A percentile compares a stretch with the other conserved stretches of the same genome.
Conservation (phyloP, 495 filamentous ascomycete species). For the Glonium stellatum region DNA sequence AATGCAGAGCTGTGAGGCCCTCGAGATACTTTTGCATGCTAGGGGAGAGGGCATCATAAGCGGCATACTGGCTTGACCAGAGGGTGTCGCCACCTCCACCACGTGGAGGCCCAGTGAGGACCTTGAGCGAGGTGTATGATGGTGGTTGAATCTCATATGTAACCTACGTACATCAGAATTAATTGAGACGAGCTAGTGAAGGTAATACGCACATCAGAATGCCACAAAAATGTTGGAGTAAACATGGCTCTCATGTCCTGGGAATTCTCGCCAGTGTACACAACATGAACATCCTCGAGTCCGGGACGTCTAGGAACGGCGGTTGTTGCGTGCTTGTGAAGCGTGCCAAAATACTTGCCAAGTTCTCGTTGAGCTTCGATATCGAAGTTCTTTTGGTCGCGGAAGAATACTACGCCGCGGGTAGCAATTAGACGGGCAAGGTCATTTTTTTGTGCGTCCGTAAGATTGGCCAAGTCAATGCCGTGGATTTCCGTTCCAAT, state of each 20-base stretch:
- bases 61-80: conserved; percentile 67
- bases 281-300: conserved; percentile 63
- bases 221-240: conserved; percentile 49
- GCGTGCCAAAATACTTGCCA: conserved; percentile 57
- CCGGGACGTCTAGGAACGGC: conserved; percentile 51
- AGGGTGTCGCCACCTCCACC: conserved; percentile 71
- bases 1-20: conserved; percentile 62
- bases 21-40: conserved; percentile 67
- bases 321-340: conserved; percentile 61
- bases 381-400: conserved; percentile 58
- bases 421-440: conserved; percentile 64
- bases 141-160: conserved; percentile 72
- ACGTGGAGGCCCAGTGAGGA: conserved; percentile 58
- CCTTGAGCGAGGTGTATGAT: conserved; percentile 64
- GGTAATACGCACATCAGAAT: conserved; percentile 47
- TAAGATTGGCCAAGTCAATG: conserved; percentile 59
- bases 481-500: conserved; percentile 69
- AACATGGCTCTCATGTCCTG: conserved; percentile 40
- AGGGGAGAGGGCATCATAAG: conserved; percentile 61
- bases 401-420: conserved; percentile 68
- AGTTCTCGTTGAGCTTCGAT: conserved; percentile 61
- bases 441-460: conserved; percentile 65
- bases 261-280: conserved; percentile 58
- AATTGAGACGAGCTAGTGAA: background rate
- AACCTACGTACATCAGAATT: conserved; percentile 15